These are phyloP conservation scores for Aspergillus intermedius DNA, from an alignment of 2,329 filamentous ascomycete species.

Conservation along the genomic window DNA sequence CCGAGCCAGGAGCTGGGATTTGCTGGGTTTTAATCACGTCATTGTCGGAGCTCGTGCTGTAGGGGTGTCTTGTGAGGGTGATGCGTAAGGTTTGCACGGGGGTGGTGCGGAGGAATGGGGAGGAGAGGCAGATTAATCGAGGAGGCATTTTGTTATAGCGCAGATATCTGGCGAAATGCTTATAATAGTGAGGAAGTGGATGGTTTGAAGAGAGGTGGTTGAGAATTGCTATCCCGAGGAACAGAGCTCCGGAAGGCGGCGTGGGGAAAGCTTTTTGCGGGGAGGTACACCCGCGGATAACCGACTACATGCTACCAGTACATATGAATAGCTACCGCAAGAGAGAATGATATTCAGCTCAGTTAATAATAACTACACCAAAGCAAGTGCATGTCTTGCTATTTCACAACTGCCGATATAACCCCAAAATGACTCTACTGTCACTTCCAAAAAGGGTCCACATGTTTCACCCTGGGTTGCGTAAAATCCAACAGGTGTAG, in stretches of 20 bases:
- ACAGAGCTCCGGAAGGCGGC: conserved; percentile 8
- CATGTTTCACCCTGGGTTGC: background rate
- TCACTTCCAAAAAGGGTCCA: background rate
- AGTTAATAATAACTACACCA: too few relatives aligned
- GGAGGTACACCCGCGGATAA: conserved; percentile 12
- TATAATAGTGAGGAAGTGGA: background rate
- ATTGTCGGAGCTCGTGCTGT: conserved; percentile 28
- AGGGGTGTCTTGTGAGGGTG: conserved; percentile 22
- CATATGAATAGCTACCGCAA: too few relatives aligned
- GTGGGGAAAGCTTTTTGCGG: conserved; percentile 18
- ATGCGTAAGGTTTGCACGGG: conserved; percentile 18
- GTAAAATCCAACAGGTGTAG: background rate
- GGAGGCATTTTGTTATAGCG: conserved; percentile 21
- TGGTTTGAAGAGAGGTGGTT: conserved; percentile 5
- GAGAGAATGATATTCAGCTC: too few relatives aligned
- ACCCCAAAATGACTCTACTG: background rate
- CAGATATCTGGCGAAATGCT: conserved; percentile 5
- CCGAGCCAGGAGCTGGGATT: conserved; percentile 69
- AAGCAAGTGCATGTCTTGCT: too few relatives aligned
- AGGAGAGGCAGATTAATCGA: conserved; percentile 21
- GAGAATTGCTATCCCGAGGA: background rate
- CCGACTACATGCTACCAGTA: conserved; percentile 2
- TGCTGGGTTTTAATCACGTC: conserved; percentile 60
- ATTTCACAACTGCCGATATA: background rate
- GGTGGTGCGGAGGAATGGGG: conserved; percentile 13